Base-by-base conservation (phyloP, 2,329 filamentous ascomycete species). In the Ceratocystiopsis minuta region DNA sequence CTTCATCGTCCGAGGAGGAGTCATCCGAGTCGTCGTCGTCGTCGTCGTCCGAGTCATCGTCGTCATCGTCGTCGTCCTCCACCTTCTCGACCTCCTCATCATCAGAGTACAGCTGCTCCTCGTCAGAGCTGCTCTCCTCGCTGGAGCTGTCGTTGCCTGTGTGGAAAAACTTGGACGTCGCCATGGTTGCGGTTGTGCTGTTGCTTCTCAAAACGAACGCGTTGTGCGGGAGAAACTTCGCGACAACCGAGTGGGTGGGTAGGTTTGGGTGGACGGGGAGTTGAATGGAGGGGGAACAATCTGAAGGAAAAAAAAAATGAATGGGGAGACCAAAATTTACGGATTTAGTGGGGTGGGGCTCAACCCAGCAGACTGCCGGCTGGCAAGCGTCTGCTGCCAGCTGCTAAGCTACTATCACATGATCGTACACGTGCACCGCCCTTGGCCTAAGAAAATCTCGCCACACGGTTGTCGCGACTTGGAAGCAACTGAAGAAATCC, bases 41-140 rank as follows among this genome's bases (percentile, higher is more conserved):
- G 39, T 68, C 67, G 42, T 72, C 72, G 14, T 68, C 64, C 45
- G 70, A 66, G 34, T 63, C 62, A 48, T 68, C 57, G 54, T 75
- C 63, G 50, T 77, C 65, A 48, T 77, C 72, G 58, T 82, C 80
- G 61, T 78, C 77, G 54, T 80, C 62, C 28, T 64, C 63, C 46
- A 67, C 56, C 54, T 75, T 63, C 50, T 77, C 65, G 50, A 65
- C 53, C 53, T 69, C 65, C 55, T 78, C 72, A 60, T 83, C 80
- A 61, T 78, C 78, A 54, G 80, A 79, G 76, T 92, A 92, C 65
- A 94, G 79, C 65, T 87, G 80, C 68, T 96, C 87, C 70, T 96
- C 88, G 54, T 95, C 88, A 56, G 85, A 93, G 72, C 84, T 85
- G 68, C 76, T 87, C 65, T 95, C 87, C 65, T 95, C 87, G 70